These are phyloP conservation scores for Microdochium nivale DNA, from an alignment of 2,329 filamentous ascomycete species.

Conservation along the genomic window DNA sequence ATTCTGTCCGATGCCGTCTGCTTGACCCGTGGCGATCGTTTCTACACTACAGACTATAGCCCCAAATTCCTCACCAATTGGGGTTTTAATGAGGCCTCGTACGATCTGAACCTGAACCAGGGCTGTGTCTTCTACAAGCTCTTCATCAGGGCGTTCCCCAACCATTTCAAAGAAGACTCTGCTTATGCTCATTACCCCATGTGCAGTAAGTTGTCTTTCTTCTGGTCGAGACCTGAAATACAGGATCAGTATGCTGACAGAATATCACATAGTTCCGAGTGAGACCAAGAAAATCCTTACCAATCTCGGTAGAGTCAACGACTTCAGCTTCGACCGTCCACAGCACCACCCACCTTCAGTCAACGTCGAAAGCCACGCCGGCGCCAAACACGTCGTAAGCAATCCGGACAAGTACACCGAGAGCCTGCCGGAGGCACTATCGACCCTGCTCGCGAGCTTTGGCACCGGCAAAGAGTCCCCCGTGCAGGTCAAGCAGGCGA, in stretches of 20 bases:
- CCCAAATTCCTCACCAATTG: constrained; percentile 72
- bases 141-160: constrained; percentile 69
- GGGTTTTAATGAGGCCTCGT: constrained; percentile 69
- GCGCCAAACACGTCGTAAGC: constrained; percentile 52
- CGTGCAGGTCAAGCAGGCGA: constrained; percentile 32
- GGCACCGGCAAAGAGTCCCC: constrained; percentile 21
- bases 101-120: constrained; percentile 66
- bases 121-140: constrained; percentile 83
- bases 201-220: constrained; percentile 19
- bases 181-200: constrained; percentile 77
- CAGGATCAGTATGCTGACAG: not conserved
- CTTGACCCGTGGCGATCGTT: constrained; percentile 69
- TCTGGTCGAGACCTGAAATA: too few relatives aligned
- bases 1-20: constrained; percentile 71
- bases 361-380: constrained; percentile 51
- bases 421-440: constrained; percentile 54
- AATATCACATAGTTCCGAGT: constrained; percentile 42
- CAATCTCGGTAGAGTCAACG: constrained; percentile 54
- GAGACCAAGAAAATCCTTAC: constrained; percentile 67
- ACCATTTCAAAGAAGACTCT: constrained; percentile 69
- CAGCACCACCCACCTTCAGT: constrained; percentile 37
- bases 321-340: constrained; percentile 64
- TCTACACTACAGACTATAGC: constrained; percentile 72
- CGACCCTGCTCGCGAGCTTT: constrained; percentile 49
- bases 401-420: constrained; percentile 54